Evolutionary conservation across 805 yeast genomes (phyloP).

Genomic region (Starmerella etchellsii): DNA sequence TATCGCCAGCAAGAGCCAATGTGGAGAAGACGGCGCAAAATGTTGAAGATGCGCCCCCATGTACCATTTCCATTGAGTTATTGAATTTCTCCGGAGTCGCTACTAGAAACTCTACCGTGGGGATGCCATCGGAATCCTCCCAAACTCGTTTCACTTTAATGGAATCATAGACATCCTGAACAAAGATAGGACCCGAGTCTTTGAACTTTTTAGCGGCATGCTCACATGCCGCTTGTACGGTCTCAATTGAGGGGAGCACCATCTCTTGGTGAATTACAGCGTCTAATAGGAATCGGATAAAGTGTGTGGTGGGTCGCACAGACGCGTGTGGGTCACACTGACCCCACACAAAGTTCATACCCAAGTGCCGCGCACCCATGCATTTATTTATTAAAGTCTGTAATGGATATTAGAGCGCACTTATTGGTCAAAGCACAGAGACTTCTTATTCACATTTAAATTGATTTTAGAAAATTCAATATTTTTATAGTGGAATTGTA

Average conservation of each 20-base stretch:
- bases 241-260: background rate
- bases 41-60: constrained; percentile 28
- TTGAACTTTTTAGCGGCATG: constrained; percentile 6
- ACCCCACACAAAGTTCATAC: no score
- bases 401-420: no score
- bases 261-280: background rate
- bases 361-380: no score
- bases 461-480: no score
- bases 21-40: constrained; percentile 21
- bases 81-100: constrained; percentile 17
- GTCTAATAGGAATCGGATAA: no score
- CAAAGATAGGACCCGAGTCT: constrained; percentile 9
- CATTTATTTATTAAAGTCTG: no score
- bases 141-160: constrained; percentile 9
- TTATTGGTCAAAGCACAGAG: no score
- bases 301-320: no score
- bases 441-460: no score
- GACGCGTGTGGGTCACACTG: no score
- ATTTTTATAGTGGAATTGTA: no score
- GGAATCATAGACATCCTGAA: constrained; percentile 14
- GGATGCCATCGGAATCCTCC: constrained; percentile 11
- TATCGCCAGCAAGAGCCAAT: constrained; percentile 21
- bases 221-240: constrained; percentile 8
- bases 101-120: constrained; percentile 17
- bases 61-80: constrained; percentile 22